A percentile compares a stretch with the other conserved stretches of the same genome.
These are phyloP conservation scores for Diaporthe aspalathi DNA, from an alignment of 2,329 filamentous ascomycete genomes.

Conservation along the genomic window DNA sequence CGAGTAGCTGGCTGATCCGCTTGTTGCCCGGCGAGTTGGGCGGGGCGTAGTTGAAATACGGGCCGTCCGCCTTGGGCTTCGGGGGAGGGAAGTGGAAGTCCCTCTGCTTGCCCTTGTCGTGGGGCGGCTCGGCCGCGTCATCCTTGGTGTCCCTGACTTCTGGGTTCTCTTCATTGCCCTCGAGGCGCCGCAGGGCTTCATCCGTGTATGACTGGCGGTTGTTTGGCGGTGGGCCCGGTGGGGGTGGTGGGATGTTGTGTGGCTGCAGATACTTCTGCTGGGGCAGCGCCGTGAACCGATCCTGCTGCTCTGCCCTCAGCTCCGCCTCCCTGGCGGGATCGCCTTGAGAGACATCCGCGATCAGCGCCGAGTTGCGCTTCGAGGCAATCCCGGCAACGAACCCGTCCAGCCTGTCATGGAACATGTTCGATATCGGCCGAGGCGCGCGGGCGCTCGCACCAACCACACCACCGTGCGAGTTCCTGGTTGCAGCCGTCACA, in stretches of 20 bases:
- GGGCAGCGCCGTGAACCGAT: slow-evolving; percentile 84
- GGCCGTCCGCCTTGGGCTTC: slow-evolving; percentile 59
- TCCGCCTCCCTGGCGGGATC: slow-evolving; percentile 83
- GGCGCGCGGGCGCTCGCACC: slow-evolving; percentile 60
- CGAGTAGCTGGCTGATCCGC: slow-evolving; percentile 47
- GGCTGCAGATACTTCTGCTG: slow-evolving; percentile 72
- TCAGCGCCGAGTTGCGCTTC: slow-evolving; percentile 86
- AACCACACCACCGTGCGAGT: slow-evolving; percentile 46
- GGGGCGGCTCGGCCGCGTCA: slow-evolving; percentile 45
- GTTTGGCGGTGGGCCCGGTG: slow-evolving; percentile 41
- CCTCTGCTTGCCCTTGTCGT: slow-evolving; percentile 50
- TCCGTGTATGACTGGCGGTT: slow-evolving; percentile 49
- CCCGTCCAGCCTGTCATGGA: slow-evolving; percentile 89
- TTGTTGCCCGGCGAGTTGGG: slow-evolving; percentile 55
- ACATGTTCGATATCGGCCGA: slow-evolving; percentile 76
- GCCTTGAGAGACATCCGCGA: slow-evolving; percentile 82
- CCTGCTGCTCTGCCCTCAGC: slow-evolving; percentile 84
- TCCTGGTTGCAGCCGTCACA: slow-evolving; percentile 81
- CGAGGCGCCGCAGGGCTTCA: slow-evolving; percentile 61
- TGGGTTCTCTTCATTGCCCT: slow-evolving; percentile 60
- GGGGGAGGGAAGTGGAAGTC: slow-evolving; percentile 71
- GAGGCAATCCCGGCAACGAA: slow-evolving; percentile 88
- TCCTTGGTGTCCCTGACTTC: slow-evolving; percentile 51
- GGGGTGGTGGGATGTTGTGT: slow-evolving; percentile 55
- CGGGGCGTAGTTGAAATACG: slow-evolving; percentile 71